Evolutionary conservation across 495 filamentous ascomycete genomes (phyloP), one percentile per base, ranked within the genome.

Genomic region (Penicillium flavigenum): DNA sequence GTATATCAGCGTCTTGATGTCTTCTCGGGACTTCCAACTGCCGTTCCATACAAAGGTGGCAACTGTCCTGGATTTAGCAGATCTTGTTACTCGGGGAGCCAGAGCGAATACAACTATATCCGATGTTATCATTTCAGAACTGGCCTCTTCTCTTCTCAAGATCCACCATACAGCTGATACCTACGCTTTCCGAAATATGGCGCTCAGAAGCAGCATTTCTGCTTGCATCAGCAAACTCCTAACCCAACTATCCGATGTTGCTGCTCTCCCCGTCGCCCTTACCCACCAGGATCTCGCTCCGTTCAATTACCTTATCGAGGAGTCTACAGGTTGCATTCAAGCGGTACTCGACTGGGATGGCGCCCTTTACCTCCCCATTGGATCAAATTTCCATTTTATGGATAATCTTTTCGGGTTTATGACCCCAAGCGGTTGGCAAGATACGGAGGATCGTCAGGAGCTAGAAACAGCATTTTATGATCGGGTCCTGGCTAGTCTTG

Each of bases 291-390:
- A 59, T 54, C 57, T 54, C 45, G 17, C 51, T 31, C 57, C 45
- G 50, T 59, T 59, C 51, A 54, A 59, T 55, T 59, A 59, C 57
- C 57, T 59, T 20, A 49, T 59, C 36, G 51, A 59, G 20, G 57
- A 55, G 19, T 54, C 31, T 24, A 59, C 57, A 19, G 57, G 57
- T 26, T 45, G 29, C 11, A 38, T 54, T 43, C 49, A 53, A 34
- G 56, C 49, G 24, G 32, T 58, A 22, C 42, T 53, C 43, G 56
- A 58, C 20, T 58, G 49, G 48, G 56, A 53, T 36, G 49, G 48
- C 36, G 43, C 49, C 44, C 22, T 48, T 42, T 52, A 59, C 56
- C 49, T 59, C 49, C 56, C 49, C 34, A 17, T 53, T 17, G 31
- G 56, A 49, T 59, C 50, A 19, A 53, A 59, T 54, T 54, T 53